Conservation (phyloP, 1,284 basidiomycete genomes). For the Amylostereum areolatum region DNA sequence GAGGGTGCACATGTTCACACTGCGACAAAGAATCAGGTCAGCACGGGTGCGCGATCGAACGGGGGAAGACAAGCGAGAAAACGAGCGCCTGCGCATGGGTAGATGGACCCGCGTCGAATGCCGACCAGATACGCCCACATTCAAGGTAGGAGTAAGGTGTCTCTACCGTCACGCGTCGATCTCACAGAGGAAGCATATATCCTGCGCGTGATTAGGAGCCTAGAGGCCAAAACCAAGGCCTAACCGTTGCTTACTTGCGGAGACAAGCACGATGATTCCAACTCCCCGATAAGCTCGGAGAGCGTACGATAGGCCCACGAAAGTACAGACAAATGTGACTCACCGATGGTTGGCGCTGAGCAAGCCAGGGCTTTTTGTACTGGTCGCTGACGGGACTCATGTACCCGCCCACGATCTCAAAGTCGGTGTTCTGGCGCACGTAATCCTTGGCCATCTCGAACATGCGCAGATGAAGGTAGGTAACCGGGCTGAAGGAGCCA, state of each 20-base stretch:
- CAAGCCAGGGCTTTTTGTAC: constrained; percentile 89
- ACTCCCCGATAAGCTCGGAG: too few relatives aligned
- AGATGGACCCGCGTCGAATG: too few relatives aligned
- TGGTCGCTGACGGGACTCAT: constrained; percentile 91
- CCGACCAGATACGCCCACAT: too few relatives aligned
- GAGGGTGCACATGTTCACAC: constrained; percentile 85
- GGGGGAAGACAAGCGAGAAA: neutral
- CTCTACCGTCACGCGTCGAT: too few relatives aligned
- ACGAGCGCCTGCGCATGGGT: too few relatives aligned
- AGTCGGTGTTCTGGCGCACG: constrained; percentile 86
- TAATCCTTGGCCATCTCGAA: constrained; percentile 99
- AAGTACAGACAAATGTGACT: constrained; percentile 22
- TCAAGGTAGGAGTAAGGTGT: too few relatives aligned
- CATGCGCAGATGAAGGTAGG: constrained; percentile 86
- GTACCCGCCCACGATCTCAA: constrained; percentile 91
- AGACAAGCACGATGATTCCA: too few relatives aligned
- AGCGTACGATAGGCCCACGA: neutral
- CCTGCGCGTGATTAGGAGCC: too few relatives aligned
- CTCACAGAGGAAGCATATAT: too few relatives aligned
- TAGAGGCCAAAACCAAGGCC: too few relatives aligned
- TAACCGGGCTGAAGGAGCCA: constrained; percentile 78
- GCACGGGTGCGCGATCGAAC: neutral
- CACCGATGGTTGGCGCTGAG: constrained; percentile 77
- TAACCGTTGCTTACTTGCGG: too few relatives aligned
- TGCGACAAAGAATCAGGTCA: constrained; percentile 22